phyloP scores from a whole-genome alignment of 441 rosid species.

The Geranium incanum region DNA sequence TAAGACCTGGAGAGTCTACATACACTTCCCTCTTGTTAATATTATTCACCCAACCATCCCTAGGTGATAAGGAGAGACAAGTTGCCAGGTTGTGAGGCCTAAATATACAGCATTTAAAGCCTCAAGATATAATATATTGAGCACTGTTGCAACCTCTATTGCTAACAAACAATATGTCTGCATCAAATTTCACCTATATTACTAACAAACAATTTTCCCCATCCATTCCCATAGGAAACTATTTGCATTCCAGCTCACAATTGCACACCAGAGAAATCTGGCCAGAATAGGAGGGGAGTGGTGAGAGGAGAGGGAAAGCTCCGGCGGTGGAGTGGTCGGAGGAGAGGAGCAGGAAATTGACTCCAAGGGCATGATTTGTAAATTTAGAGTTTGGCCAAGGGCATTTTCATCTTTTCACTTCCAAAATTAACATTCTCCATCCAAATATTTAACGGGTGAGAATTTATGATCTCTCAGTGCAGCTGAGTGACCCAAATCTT shows the following conservation, averaged over 20 bases:
- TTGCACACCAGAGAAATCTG: neutral
- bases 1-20: conserved; percentile 13
- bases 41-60: conserved; percentile 11
- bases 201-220: conserved; percentile 6
- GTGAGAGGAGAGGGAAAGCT: too few species aligned
- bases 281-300: too few species aligned
- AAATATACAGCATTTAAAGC: conserved; percentile 11
- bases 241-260: neutral
- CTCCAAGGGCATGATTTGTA: too few species aligned
- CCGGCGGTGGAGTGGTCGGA: too few species aligned
- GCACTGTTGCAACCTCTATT: conserved; percentile 12
- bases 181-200: conserved; percentile 18
- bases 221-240: neutral
- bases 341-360: too few species aligned
- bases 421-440: too few species aligned
- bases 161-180: conserved; percentile 16
- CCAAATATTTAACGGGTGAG: too few species aligned
- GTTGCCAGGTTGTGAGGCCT: conserved; percentile 10
- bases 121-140: conserved; percentile 19
- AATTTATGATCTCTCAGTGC: too few species aligned
- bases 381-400: too few species aligned
- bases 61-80: conserved; percentile 1
- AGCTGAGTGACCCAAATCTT: too few species aligned
- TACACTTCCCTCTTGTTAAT: conserved; percentile 8
- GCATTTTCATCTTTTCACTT: too few species aligned